These are phyloP conservation scores for Scutellaria minor DNA, from an alignment of 257 asterid species.

Conservation along the genomic window DNA sequence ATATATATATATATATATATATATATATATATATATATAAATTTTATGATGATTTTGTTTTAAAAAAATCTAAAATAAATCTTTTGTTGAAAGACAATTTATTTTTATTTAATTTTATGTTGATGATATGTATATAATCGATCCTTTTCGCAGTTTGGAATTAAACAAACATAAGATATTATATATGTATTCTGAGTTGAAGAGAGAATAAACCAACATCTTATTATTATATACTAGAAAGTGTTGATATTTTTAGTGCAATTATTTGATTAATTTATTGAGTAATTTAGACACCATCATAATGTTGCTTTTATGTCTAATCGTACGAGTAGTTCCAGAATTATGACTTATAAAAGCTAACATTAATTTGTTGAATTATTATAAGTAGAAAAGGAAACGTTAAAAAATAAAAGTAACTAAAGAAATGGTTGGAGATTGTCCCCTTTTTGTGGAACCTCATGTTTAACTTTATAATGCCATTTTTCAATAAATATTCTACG, in stretches of 20 bases:
- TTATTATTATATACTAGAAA: not conserved
- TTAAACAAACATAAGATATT: not conserved
- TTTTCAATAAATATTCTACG: not conserved
- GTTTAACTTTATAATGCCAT: constrained; percentile 31
- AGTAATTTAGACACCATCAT: constrained; percentile 33
- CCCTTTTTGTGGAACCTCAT: constrained; percentile 38
- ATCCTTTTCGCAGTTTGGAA: not conserved
- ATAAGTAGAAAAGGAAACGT: constrained; percentile 13
- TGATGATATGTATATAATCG: not conserved
- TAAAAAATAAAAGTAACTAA: constrained; percentile 23
- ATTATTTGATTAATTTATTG: not conserved
- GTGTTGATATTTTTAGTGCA: not conserved
- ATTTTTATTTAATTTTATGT: no score
- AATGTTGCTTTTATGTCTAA: constrained; percentile 33
- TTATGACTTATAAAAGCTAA: constrained; percentile 36
- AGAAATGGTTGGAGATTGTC: constrained; percentile 46
- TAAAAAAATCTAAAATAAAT: no score
- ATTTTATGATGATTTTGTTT: no score
- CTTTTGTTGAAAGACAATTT: no score
- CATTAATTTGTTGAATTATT: constrained; percentile 14
- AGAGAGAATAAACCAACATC: not conserved
- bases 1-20: no score
- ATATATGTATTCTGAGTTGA: not conserved
- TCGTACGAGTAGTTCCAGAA: constrained; percentile 34
- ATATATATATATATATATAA: no score